Evolutionary conservation across 2,329 filamentous ascomycete genomes (phyloP).

Genomic region (Teratosphaeria epicoccoides): DNA sequence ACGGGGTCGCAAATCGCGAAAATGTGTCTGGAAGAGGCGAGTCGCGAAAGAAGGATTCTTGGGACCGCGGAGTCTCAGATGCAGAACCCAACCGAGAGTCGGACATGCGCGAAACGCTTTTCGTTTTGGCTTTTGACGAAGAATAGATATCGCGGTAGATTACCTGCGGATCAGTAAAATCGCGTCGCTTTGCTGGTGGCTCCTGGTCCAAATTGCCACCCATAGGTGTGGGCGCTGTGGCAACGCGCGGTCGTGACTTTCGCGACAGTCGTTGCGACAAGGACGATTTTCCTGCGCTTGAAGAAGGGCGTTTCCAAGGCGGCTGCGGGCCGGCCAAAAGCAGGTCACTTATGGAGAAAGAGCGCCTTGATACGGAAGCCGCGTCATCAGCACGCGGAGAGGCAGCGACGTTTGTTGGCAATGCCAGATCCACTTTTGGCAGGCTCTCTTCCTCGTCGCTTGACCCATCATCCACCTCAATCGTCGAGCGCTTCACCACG

Average conservation of each 20-base stretch:
- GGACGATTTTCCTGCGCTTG: slow-evolving; percentile 24
- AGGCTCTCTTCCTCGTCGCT: slow-evolving; percentile 9
- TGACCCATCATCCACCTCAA: slow-evolving; percentile 20
- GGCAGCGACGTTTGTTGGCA: slow-evolving; percentile 18
- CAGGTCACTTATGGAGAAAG: slow-evolving; percentile 42
- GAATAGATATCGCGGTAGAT: slow-evolving; percentile 19
- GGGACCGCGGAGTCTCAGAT: slow-evolving; percentile 9
- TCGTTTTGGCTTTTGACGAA: slow-evolving; percentile 12
- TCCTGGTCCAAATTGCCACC: slow-evolving; percentile 27
- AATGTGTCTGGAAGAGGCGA: slow-evolving; percentile 6
- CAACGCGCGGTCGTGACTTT: slow-evolving; percentile 14
- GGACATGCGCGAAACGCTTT: slow-evolving; percentile 5
- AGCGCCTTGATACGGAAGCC: slow-evolving; percentile 31
- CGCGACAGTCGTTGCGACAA: slow-evolving; percentile 17
- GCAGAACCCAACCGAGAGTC: slow-evolving; percentile 18
- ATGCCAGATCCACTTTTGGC: slow-evolving; percentile 5
- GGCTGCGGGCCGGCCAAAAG: slow-evolving; percentile 28
- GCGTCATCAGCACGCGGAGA: slow-evolving; percentile 14
- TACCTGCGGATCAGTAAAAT: slow-evolving; percentile 20
- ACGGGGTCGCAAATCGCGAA: slow-evolving; percentile 7
- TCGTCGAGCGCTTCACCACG: slow-evolving; percentile 9
- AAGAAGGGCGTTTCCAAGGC: slow-evolving; percentile 28
- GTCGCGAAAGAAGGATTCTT: slow-evolving; percentile 9
- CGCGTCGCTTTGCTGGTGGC: slow-evolving; percentile 28
- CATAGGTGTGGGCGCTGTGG: slow-evolving; percentile 28